Base-by-base conservation (phyloP, 2,329 filamentous ascomycete species). In the Cladophialophora yegresii region DNA sequence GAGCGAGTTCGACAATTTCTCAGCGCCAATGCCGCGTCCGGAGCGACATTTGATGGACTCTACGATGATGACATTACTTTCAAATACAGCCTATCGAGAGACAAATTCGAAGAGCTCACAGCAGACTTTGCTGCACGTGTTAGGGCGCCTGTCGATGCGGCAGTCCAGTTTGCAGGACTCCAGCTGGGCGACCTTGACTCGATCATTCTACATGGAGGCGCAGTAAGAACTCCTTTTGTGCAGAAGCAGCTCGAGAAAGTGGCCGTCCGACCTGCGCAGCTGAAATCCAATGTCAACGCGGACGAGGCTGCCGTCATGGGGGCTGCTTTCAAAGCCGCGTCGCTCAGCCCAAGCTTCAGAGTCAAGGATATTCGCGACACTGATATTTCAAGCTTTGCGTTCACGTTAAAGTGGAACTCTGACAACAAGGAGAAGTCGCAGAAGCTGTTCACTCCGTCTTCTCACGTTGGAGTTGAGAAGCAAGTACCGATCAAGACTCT, bases 241-340 rank as follows among this genome's bases (percentile, higher is more conserved):
- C 93, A 98, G 77, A 93, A 89, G 78, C 85, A 89, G 72, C 86
- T 99, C 16, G 92, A 97, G 78, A 85, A 87, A 67, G 78, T 90
- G 50, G 85, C 88, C 57, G 90, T 91, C 43, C 85, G 84, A 20
- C 78, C 87, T 7, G 87, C 89, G 58, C 97, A 96, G 81, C 83
- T 99, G 65, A 89, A 92, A 69, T 90, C 89, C 73, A 99, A 96
- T 72, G 95, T 99, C 74, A 99, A 99, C 79, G 90, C 93, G 10
- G 95, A 99, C 73, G 95, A 99, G 79, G 90, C 95, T 26, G 95
- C 95, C 57, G 95, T 96, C 9, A 96, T 98, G 76, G 95, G 95
- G 72, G 93, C 95, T 61, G 93, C 90, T 30, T 98, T 99, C 83
- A 91, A 93, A 74, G 95, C 91, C 57, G 95, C 95, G 58, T 87